These are phyloP conservation scores for Echium plantagineum DNA, from an alignment of 257 asterid genomes.

Conservation along the genomic window DNA sequence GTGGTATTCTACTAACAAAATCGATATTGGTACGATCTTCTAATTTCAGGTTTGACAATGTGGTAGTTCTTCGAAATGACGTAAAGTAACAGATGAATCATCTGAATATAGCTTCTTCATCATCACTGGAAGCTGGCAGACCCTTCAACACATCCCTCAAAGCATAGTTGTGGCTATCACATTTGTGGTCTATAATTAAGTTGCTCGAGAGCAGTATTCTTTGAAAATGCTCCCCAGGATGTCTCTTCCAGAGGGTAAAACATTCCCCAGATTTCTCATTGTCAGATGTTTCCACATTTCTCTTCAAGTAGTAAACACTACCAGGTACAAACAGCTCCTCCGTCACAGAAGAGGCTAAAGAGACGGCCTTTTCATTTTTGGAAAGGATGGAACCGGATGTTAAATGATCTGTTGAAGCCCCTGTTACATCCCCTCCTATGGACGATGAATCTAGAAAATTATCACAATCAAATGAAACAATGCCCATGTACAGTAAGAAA, in stretches of 20 bases:
- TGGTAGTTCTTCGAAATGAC: no score
- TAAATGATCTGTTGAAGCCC: conserved; percentile 11
- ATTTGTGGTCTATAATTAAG: conserved; percentile 75
- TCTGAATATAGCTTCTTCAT: conserved; percentile 1
- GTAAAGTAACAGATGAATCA: not conserved
- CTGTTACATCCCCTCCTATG: conserved; percentile 7
- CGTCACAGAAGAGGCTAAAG: conserved; percentile 1
- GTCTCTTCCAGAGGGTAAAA: conserved; percentile 63
- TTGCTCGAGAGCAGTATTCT: conserved; percentile 75
- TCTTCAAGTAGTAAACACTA: conserved; percentile 49
- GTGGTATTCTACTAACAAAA: no score
- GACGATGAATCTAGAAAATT: conserved; percentile 25
- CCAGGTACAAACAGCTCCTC: conserved; percentile 77
- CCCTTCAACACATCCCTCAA: conserved; percentile 88
- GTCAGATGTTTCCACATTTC: conserved; percentile 32
- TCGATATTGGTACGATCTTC: no score
- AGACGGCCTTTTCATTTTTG: conserved; percentile 12
- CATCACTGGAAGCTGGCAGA: conserved; percentile 39
- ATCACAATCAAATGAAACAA: not conserved
- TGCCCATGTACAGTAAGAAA: not conserved
- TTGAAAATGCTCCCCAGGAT: conserved; percentile 72
- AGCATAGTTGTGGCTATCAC: conserved; percentile 79
- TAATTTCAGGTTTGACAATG: no score
- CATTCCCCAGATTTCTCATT: conserved; percentile 22
- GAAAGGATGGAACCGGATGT: conserved; percentile 15